Evolutionary conservation across 192 early-diverging fungal species (phyloP).

Genomic region (Coemansia sp.): DNA sequence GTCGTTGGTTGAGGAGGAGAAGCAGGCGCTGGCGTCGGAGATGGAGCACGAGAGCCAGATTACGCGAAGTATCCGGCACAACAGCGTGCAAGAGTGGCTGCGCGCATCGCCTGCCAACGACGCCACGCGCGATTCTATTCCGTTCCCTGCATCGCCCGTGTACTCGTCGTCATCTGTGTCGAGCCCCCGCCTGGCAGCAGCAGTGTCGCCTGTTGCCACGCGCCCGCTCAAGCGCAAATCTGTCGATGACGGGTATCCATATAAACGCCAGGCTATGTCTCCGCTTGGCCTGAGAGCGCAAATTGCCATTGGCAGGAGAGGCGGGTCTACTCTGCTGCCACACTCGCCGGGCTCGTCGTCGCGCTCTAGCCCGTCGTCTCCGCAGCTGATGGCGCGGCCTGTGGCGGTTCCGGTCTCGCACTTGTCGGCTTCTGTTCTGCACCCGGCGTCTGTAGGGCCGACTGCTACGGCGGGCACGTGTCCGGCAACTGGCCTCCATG

Average conservation of each 20-base stretch:
- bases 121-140: not conserved
- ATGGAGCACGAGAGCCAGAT: slow-evolving; percentile 58
- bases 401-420: slow-evolving; percentile 11
- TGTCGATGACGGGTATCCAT: slow-evolving; percentile 30
- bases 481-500: not conserved
- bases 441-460: not conserved
- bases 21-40: slow-evolving; percentile 46
- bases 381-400: slow-evolving; percentile 24
- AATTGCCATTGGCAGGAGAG: slow-evolving; percentile 20
- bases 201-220: not conserved
- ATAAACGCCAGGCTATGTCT: slow-evolving; percentile 55
- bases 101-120: slow-evolving; percentile 21
- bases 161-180: slow-evolving; percentile 26
- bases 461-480: slow-evolving; percentile 19
- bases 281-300: slow-evolving; percentile 49
- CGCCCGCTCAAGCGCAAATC: slow-evolving; percentile 42
- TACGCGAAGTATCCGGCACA: slow-evolving; percentile 49
- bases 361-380: slow-evolving; percentile 35
- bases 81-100: slow-evolving; percentile 54
- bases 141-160: slow-evolving; percentile 32
- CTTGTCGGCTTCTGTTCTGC: not conserved
- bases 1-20: slow-evolving; percentile 51
- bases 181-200: slow-evolving; percentile 26
- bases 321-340: not conserved
- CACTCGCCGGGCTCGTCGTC: slow-evolving; percentile 11